phyloP scores from a whole-genome alignment of 768 basidiomycete genomes.

The Phaffia australis region DNA sequence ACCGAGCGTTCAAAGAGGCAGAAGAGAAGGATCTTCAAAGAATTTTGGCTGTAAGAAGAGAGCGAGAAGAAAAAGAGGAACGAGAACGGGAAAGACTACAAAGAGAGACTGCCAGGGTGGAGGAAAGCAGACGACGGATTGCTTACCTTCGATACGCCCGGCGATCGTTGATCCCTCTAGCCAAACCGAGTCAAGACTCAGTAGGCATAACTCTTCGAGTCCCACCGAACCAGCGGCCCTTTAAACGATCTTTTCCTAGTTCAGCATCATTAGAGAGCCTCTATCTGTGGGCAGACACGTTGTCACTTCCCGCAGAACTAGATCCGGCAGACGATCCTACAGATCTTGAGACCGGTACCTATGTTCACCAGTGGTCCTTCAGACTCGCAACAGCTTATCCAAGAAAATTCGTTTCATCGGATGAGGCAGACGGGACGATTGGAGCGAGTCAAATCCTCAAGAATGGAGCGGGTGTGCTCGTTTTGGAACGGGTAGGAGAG shows the following conservation, averaged over 20 bases:
- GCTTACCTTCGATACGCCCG: conserved; percentile 17
- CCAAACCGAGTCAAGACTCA: neutral
- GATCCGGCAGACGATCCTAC: neutral
- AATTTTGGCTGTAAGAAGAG: conserved; percentile 47
- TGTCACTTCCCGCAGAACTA: conserved; percentile 8
- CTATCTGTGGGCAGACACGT: conserved; percentile 24
- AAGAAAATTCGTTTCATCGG: conserved; percentile 4
- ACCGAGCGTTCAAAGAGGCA: conserved; percentile 61
- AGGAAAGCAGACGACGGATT: neutral
- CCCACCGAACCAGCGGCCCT: conserved; percentile 5
- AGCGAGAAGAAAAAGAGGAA: conserved; percentile 27
- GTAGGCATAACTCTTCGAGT: conserved; percentile 13
- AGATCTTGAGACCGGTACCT: neutral
- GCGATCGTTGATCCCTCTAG: neutral
- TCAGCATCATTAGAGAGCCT: conserved; percentile 8
- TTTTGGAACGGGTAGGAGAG: conserved; percentile 12
- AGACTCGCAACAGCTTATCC: conserved; percentile 23
- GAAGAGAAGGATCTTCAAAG: conserved; percentile 58
- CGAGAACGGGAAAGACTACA: conserved; percentile 2
- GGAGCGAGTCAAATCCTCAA: conserved; percentile 16
- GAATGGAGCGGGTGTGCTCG: conserved; percentile 18
- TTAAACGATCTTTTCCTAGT: conserved; percentile 6
- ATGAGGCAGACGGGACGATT: conserved; percentile 13
- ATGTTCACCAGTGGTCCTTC: conserved; percentile 12
- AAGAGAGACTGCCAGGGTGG: conserved; percentile 3